These are phyloP conservation scores for Ambrosia trifida DNA, from an alignment of 129 eudicot genomes.

Conservation along the genomic window DNA sequence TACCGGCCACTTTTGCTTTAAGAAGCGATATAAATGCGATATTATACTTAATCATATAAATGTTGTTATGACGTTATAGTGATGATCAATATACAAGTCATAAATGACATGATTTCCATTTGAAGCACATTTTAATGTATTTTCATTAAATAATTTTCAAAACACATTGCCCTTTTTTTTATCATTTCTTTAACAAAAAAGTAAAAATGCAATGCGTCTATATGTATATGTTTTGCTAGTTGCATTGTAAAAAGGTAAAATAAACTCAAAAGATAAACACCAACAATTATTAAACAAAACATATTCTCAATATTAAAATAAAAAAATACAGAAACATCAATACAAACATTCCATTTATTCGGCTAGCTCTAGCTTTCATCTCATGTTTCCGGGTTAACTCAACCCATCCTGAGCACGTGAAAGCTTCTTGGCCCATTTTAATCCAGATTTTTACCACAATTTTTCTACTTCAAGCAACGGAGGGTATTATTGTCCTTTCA, in stretches of 20 bases:
- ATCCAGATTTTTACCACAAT: background rate
- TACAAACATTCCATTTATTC: slow-evolving; percentile 1
- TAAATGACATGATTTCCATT: slow-evolving; percentile 21
- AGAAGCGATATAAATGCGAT: no score
- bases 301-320: background rate
- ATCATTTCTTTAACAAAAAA: background rate
- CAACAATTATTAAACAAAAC: background rate
- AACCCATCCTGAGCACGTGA: background rate
- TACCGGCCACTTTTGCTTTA: no score
- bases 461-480: background rate
- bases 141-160: slow-evolving; percentile 7
- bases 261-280: background rate
- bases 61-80: no score
- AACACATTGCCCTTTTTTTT: slow-evolving; percentile 12
- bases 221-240: background rate
- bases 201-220: no score
- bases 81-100: background rate
- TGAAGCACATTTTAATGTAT: slow-evolving; percentile 6
- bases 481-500: slow-evolving; percentile 18
- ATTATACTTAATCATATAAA: no score
- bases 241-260: background rate
- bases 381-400: background rate
- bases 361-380: slow-evolving; percentile 8
- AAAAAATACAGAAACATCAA: slow-evolving; percentile 5
- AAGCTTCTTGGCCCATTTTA: background rate